These are phyloP conservation scores for Prunus yedoensis DNA, from an alignment of 331 rosid genomes.

Conservation along the genomic window DNA sequence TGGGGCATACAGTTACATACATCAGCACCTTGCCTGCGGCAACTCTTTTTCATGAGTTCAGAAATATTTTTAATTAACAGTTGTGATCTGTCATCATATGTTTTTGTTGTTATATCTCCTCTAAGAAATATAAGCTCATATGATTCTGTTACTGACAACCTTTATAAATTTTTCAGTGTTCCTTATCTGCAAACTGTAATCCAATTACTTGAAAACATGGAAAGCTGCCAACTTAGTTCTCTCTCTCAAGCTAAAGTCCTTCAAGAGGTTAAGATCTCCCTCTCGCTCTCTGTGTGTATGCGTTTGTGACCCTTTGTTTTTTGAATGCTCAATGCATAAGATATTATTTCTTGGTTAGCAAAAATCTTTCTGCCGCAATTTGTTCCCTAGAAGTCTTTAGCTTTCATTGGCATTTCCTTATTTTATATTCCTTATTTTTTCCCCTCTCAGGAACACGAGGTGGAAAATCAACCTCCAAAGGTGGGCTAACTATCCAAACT, in stretches of 20 bases:
- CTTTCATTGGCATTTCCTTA: neutral
- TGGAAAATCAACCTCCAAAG: neutral
- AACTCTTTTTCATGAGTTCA: neutral
- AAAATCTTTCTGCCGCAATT: neutral
- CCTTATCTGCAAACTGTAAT: conserved; percentile 69
- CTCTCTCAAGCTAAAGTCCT: conserved; percentile 42
- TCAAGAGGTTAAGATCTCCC: conserved; percentile 47
- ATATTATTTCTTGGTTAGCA: neutral
- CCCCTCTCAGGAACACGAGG: neutral
- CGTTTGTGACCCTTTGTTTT: neutral
- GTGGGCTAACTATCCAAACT: neutral
- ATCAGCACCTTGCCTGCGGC: neutral
- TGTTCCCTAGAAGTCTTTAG: neutral
- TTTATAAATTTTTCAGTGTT: conserved; percentile 42
- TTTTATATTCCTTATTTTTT: neutral
- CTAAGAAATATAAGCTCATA: neutral
- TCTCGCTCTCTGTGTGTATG: neutral
- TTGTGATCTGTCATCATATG: conserved; percentile 1
- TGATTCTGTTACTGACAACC: too few species aligned
- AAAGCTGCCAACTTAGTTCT: conserved; percentile 68
- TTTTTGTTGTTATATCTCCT: neutral
- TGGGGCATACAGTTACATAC: neutral
- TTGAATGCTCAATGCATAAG: neutral
- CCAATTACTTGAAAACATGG: conserved; percentile 79
- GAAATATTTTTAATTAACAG: neutral